Evolutionary conservation across 73 alveolate genomes (phyloP).

Genomic region (Tetrahymena malaccensis): DNA sequence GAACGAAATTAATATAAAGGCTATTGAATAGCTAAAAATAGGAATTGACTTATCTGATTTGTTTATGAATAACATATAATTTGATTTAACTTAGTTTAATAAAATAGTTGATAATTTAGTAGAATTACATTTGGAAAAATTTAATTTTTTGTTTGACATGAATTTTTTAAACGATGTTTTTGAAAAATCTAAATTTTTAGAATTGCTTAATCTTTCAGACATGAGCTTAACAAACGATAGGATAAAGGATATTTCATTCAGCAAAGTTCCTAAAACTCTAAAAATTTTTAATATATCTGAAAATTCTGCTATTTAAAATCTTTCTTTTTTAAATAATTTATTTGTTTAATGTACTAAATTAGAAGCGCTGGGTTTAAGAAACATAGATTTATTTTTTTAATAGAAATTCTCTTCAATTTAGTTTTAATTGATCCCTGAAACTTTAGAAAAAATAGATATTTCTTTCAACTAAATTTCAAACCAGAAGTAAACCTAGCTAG

Average conservation of each 20-base stretch:
- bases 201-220: not conserved
- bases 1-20: not conserved
- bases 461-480: not conserved
- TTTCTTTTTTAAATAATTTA: not conserved
- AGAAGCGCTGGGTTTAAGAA: not conserved
- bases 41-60: not conserved
- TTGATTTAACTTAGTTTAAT: not conserved
- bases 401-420: not conserved
- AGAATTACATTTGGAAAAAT: not conserved
- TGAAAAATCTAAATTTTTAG: not conserved
- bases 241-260: not conserved
- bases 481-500: not conserved
- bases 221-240: not conserved
- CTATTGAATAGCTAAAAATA: not conserved
- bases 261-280: not conserved
- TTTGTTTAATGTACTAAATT: not conserved
- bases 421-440: not conserved
- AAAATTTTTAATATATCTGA: not conserved
- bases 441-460: not conserved
- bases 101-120: not conserved
- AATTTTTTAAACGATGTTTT: not conserved
- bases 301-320: not conserved
- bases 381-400: not conserved
- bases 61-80: not conserved
- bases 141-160: not conserved